Evolutionary conservation across 768 basidiomycete species (phyloP).

Genomic region (Auricularia auricula-judae): DNA sequence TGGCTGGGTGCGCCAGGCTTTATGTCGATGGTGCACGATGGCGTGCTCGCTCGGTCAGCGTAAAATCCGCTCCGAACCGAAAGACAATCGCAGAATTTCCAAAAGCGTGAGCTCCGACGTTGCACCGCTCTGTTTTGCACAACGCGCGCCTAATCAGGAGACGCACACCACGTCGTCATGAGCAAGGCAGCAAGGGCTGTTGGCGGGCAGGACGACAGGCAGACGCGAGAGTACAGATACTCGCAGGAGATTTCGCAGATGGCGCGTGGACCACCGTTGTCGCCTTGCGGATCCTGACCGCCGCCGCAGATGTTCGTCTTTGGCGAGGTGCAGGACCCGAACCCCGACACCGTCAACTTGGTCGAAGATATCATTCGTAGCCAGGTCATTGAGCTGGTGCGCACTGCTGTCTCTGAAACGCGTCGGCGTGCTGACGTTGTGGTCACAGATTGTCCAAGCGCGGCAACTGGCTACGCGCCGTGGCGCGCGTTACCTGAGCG

Average conservation of each 20-base stretch:
- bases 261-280: conserved; percentile 32
- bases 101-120: too few species aligned
- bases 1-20: not conserved
- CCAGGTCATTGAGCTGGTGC: conserved; percentile 83
- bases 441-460: conserved; percentile 72
- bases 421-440: not conserved
- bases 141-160: not conserved
- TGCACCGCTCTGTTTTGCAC: not conserved
- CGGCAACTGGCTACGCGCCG: conserved; percentile 72
- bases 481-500: conserved; percentile 73
- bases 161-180: not conserved
- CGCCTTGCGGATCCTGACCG: not conserved
- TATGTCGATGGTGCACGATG: not conserved
- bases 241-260: conserved; percentile 89
- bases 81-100: too few species aligned
- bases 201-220: not conserved
- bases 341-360: conserved; percentile 75
- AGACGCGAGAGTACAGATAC: conserved; percentile 67
- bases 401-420: conserved; percentile 9
- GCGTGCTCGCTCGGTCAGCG: not conserved
- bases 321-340: conserved; percentile 87
- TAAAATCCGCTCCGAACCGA: not conserved
- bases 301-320: conserved; percentile 86
- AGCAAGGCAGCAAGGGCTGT: not conserved
- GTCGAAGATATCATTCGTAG: conserved; percentile 92